Evolutionary conservation across 2,329 filamentous ascomycete genomes (phyloP).

Genomic region (Calonectria ilicicola): DNA sequence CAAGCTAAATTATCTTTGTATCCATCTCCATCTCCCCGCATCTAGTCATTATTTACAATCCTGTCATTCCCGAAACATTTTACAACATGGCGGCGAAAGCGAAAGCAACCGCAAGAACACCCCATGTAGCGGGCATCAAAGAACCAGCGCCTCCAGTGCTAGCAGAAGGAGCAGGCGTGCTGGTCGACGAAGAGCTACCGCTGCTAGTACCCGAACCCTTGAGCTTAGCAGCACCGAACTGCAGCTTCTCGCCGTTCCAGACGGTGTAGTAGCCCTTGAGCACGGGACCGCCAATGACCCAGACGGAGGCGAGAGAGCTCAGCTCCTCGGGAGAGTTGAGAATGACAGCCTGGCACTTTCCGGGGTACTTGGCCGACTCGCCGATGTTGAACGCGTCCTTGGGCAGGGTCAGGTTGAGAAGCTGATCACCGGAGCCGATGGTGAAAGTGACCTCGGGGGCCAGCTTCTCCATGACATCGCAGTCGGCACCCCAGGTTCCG

Average conservation of each 20-base stretch:
- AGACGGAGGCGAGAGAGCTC: slow-evolving; percentile 35
- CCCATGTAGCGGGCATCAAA: slow-evolving; percentile 1
- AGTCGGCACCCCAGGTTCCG: slow-evolving; percentile 50
- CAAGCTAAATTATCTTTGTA: neutral
- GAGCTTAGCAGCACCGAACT: slow-evolving; percentile 40
- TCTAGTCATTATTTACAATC: neutral
- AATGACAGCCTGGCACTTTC: slow-evolving; percentile 49
- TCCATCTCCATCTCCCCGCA: neutral
- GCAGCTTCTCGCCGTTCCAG: slow-evolving; percentile 45
- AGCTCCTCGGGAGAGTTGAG: slow-evolving; percentile 32
- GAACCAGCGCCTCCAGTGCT: neutral
- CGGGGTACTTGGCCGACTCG: slow-evolving; percentile 37
- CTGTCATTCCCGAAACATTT: neutral
- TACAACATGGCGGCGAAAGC: neutral
- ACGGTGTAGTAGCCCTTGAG: slow-evolving; percentile 52
- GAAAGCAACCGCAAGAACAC: neutral
- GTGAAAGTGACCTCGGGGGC: slow-evolving; percentile 46
- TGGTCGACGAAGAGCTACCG: neutral
- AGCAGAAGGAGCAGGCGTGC: neutral
- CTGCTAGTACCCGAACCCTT: slow-evolving; percentile 11
- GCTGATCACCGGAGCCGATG: slow-evolving; percentile 36
- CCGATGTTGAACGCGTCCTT: slow-evolving; percentile 48
- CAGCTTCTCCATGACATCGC: slow-evolving; percentile 42
- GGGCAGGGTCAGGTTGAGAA: slow-evolving; percentile 45
- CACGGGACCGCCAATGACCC: slow-evolving; percentile 48